Evolutionary conservation across 106 monocot species (phyloP).

Genomic region (Acorus calamus): DNA sequence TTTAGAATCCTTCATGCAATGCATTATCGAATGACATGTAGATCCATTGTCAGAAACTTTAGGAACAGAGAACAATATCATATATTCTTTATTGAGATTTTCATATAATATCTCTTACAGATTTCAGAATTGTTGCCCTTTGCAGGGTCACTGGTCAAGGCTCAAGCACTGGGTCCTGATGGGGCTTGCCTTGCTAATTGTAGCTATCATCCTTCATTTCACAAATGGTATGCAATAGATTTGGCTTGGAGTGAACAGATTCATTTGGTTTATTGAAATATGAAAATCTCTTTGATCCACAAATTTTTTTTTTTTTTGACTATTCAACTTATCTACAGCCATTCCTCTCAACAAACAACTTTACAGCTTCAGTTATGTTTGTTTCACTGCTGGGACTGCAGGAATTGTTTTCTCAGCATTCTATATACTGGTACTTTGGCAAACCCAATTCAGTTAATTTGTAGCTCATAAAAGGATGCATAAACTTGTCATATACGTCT

Average conservation of each 20-base stretch:
- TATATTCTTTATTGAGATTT: too few species aligned
- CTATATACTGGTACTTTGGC: slow-evolving; percentile 26
- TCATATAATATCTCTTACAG: too few species aligned
- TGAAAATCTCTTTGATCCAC: too few species aligned
- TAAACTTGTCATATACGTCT: background rate
- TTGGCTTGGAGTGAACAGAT: too few species aligned
- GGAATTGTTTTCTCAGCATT: slow-evolving; percentile 43
- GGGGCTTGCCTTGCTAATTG: slow-evolving; percentile 29
- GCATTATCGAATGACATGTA: too few species aligned
- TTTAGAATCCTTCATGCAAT: too few species aligned
- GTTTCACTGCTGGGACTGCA: slow-evolving; percentile 41
- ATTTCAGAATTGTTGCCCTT: background rate
- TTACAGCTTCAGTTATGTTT: slow-evolving; percentile 49
- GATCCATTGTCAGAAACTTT: too few species aligned
- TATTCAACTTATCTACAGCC: slow-evolving; percentile 3
- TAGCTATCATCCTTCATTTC: slow-evolving; percentile 35
- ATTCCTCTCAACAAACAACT: slow-evolving; percentile 59
- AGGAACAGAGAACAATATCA: too few species aligned
- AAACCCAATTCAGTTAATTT: too few species aligned
- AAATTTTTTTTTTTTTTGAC: too few species aligned
- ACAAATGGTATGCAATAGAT: slow-evolving; percentile 21
- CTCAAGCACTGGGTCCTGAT: slow-evolving; percentile 33
- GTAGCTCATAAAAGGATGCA: background rate
- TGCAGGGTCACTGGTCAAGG: slow-evolving; percentile 28
- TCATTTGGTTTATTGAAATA: too few species aligned